Percentiles rank a stretch among this genome's conserved stretches.
phyloP scores from a whole-genome alignment of 306 rosid species.

The Citrullus amarus region DNA sequence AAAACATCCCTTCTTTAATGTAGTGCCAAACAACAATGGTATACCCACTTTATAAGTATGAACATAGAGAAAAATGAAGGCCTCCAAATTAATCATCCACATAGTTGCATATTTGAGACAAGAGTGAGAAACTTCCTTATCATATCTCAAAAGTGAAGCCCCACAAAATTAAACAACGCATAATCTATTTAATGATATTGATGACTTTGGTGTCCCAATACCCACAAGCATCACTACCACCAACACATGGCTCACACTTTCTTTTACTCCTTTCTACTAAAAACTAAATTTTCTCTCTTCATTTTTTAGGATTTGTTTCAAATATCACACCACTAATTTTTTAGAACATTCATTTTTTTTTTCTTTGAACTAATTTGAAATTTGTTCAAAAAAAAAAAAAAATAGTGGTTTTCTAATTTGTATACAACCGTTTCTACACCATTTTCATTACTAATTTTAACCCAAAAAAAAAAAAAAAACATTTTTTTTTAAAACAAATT shows the following conservation, averaged over 20 bases:
- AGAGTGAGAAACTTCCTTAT: background rate
- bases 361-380: no score
- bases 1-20: background rate
- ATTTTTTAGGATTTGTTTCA: no score
- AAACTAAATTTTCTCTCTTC: no score
- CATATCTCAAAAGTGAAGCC: background rate
- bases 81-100: background rate
- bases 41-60: conserved; percentile 3
- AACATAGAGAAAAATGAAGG: background rate
- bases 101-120: background rate
- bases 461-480: no score
- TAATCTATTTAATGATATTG: background rate
- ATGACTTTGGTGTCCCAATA: conserved; percentile 1
- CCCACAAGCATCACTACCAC: conserved; percentile 4
- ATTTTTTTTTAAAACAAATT: no score
- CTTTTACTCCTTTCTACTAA: background rate
- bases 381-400: no score
- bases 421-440: no score
- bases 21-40: background rate
- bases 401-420: no score
- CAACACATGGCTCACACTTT: background rate
- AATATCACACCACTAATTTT: no score
- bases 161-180: background rate
- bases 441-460: no score
- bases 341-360: no score